A percentile compares a stretch with the other conserved stretches of the same genome.
Conservation (phyloP, 2,329 filamentous ascomycete genomes). For the Didymella pomorum region DNA sequence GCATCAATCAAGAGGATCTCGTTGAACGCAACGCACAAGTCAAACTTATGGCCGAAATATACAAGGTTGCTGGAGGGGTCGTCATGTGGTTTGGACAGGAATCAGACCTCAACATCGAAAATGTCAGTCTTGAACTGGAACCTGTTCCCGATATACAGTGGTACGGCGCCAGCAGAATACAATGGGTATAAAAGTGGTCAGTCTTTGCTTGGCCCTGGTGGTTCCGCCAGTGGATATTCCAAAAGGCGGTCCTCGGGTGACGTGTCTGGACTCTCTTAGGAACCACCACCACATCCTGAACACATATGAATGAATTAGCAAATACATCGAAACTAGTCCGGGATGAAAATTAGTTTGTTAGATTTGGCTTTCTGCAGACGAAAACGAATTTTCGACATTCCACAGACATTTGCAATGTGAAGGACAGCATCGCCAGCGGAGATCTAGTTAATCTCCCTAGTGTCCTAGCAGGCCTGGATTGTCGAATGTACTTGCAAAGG, state of each 20-base stretch:
- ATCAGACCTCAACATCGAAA: neutral
- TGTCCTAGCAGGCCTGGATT: too few species aligned
- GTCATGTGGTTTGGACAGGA: neutral
- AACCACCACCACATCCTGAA: neutral
- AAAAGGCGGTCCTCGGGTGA: neutral
- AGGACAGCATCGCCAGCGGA: too few species aligned
- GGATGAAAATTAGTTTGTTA: too few species aligned
- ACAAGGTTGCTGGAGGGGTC: neutral
- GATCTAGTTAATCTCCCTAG: too few species aligned
- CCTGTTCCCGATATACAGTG: neutral
- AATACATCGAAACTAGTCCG: too few species aligned
- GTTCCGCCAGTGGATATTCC: neutral
- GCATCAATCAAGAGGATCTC: neutral
- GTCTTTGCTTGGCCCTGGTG: conserved; percentile 1
- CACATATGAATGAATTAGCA: too few species aligned
- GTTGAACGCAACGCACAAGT: neutral
- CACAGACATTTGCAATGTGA: too few species aligned
- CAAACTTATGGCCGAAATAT: neutral
- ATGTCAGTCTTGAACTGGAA: neutral
- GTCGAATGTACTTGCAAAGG: too few species aligned
- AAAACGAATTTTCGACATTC: too few species aligned
- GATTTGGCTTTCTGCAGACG: too few species aligned
- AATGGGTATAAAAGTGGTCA: neutral
- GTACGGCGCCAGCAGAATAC: neutral
- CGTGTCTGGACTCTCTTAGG: neutral